Conservation (phyloP, 176 grass and related monocot species). For the Paspalum notatum region DNA sequence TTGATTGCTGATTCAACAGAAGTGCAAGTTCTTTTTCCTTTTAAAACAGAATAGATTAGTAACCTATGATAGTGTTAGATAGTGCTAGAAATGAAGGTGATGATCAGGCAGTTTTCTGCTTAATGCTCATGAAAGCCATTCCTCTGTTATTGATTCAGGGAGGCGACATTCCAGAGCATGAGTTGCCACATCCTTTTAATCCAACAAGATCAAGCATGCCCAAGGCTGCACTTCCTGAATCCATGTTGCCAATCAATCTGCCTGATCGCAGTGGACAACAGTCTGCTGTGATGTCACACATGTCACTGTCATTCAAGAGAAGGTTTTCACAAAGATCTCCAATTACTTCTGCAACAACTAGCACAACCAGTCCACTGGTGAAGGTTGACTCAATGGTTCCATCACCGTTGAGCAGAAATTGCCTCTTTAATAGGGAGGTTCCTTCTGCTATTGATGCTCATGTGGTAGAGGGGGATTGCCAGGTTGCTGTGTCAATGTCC, state of each 20-base stretch:
- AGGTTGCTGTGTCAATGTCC: conserved; percentile 23
- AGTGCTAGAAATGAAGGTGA: background rate
- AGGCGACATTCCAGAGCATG: conserved; percentile 72
- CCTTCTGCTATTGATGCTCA: background rate
- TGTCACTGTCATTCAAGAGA: conserved; percentile 67
- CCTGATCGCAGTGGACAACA: conserved; percentile 22
- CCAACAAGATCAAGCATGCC: conserved; percentile 25
- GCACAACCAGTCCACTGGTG: background rate
- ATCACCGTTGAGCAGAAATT: conserved; percentile 35
- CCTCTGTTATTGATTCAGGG: conserved; percentile 46
- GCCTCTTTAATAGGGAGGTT: conserved; percentile 12
- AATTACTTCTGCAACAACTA: background rate
- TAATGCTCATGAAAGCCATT: background rate
- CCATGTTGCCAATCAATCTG: background rate
- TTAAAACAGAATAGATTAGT: background rate
- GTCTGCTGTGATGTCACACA: conserved; percentile 54
- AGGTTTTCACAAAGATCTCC: conserved; percentile 56
- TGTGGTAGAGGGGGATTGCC: conserved; percentile 3
- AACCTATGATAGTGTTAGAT: background rate
- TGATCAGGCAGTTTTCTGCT: background rate
- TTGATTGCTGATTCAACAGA: background rate
- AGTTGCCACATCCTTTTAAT: conserved; percentile 78
- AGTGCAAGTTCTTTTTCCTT: background rate
- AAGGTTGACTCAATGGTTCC: conserved; percentile 9
- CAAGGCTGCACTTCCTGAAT: conserved; percentile 15